Evolutionary conservation across 768 basidiomycete genomes (phyloP), one percentile per base, ranked within the genome.

Genomic region (Saitozyma podzolica): DNA sequence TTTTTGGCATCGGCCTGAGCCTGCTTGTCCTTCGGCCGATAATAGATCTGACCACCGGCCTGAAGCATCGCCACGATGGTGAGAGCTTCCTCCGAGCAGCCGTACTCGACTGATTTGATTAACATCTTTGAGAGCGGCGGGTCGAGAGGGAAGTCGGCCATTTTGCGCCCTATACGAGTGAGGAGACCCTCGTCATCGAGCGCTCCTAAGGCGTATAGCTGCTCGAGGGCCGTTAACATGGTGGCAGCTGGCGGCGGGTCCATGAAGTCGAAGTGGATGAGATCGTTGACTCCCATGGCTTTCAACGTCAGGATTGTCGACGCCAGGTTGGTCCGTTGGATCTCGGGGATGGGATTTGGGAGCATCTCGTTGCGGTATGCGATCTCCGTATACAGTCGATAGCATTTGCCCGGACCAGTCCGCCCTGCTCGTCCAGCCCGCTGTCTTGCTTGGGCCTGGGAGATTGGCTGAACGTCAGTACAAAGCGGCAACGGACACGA

Each of bases 121-220:
- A 99, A 81, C 94, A 96, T 99, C 82, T 98, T 99, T 3, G 95
- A 92, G 50, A 92, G 80, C 0, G 92, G 86, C 6, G 95, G 96
- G 61, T 98, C 94, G 88, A 98, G 92, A 11, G 96, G 96, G 81
- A 98, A 97, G 79, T 99, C 96, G 1, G 96, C 95, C 96, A 99
- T 98, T 81, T 99, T 98, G 61, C 96, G 86, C 1, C 96, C 96
- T 9, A 99, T 82, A 37, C 92, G 86, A 1, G 96, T 99, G 73
- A 99, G 81, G 7, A 98, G 82, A 6, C 96, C 96, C 81, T 99
- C 96, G 67, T 98, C 93, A 67, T 98, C 96, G 40, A 98, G 83
- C 3, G 96, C 96, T 1, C 93, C 96, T 13, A 98, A 83, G 4
- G 94, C 96, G 80, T 95, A 98, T 0, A 99, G 82, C 51, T 91